Percentiles rank a stretch among this genome's conserved stretches.
These are phyloP conservation scores for Scedosporium minutisporum DNA, from an alignment of 2,329 filamentous ascomycete species.

Conservation along the genomic window DNA sequence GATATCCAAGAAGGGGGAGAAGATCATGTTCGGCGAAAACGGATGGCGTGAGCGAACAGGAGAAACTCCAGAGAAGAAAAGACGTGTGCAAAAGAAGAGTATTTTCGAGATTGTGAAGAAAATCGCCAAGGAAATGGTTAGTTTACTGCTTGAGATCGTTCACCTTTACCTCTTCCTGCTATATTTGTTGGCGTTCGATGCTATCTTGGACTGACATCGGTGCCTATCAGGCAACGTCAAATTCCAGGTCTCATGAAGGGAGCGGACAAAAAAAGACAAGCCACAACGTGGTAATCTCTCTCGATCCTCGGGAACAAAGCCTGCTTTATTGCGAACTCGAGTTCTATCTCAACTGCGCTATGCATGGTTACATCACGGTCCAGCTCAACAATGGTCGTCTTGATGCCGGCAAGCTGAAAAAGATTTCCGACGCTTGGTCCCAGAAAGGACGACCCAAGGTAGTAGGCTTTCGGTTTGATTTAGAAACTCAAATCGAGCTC, in stretches of 20 bases:
- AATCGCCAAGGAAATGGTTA: slow-evolving; percentile 44
- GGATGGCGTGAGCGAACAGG: slow-evolving; percentile 46
- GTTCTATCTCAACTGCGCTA: slow-evolving; percentile 38
- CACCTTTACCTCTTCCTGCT: background rate
- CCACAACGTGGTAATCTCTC: slow-evolving; percentile 34
- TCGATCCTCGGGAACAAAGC: slow-evolving; percentile 46
- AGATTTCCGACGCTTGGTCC: slow-evolving; percentile 40
- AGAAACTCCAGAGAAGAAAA: slow-evolving; percentile 12
- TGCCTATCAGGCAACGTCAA: slow-evolving; percentile 11
- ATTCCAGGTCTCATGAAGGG: slow-evolving; percentile 20
- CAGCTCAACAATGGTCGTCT: slow-evolving; percentile 48
- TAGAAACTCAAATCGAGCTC: slow-evolving; percentile 51
- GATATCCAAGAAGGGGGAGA: slow-evolving; percentile 30
- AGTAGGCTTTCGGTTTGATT: slow-evolving; percentile 47
- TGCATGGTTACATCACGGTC: slow-evolving; percentile 41
- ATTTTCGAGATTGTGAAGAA: slow-evolving; percentile 39
- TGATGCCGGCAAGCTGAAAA: slow-evolving; percentile 39
- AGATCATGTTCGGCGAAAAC: slow-evolving; percentile 43
- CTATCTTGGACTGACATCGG: slow-evolving; percentile 9
- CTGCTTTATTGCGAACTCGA: slow-evolving; percentile 51
- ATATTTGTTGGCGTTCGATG: background rate
- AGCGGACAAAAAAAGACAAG: slow-evolving; percentile 17
- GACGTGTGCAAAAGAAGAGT: slow-evolving; percentile 27
- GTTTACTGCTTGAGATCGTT: slow-evolving; percentile 11
- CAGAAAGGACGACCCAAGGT: slow-evolving; percentile 44